A percentile compares a stretch with the other conserved stretches of the same genome.
Conservation (phyloP, 2,329 filamentous ascomycete genomes). For the Domatiomyces catenatus region DNA sequence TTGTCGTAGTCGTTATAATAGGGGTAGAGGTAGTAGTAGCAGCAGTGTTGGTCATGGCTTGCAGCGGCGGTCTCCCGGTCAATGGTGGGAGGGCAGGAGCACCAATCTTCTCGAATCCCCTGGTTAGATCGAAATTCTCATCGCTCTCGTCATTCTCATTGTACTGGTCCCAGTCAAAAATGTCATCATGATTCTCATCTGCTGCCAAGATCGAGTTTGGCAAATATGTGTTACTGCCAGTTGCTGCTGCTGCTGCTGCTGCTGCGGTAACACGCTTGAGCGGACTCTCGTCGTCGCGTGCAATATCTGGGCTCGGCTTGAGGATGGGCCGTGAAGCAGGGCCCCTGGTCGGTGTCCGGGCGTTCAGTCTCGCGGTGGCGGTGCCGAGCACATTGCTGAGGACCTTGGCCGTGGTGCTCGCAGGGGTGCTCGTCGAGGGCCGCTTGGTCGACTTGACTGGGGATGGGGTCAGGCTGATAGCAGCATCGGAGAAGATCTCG, state of each 20-base stretch:
- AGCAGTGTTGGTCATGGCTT: not conserved
- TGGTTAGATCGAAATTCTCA: slow-evolving; percentile 29
- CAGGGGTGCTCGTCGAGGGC: slow-evolving; percentile 32
- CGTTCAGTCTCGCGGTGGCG: slow-evolving; percentile 23
- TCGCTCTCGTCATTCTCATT: slow-evolving; percentile 25
- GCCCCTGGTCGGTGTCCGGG: slow-evolving; percentile 24
- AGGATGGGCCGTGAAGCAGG: slow-evolving; percentile 12
- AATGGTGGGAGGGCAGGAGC: not conserved
- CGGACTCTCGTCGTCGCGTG: slow-evolving; percentile 8
- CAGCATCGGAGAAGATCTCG: slow-evolving; percentile 39
- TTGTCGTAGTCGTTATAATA: not conserved
- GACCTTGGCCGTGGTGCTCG: slow-evolving; percentile 34
- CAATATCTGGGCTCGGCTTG: slow-evolving; percentile 9
- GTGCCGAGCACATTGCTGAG: slow-evolving; percentile 31
- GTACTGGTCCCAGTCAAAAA: slow-evolving; percentile 25
- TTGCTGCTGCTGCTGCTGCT: not conserved
- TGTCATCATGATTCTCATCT: slow-evolving; percentile 28
- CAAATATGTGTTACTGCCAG: not conserved
- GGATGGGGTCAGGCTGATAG: slow-evolving; percentile 27
- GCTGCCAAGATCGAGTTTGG: slow-evolving; percentile 23
- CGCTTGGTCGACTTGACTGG: slow-evolving; percentile 41
- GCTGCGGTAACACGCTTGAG: slow-evolving; percentile 6
- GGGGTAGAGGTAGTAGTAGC: too few species aligned
- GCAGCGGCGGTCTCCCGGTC: not conserved
- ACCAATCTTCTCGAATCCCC: slow-evolving; percentile 33